Percentiles rank a stretch among this genome's conserved stretches.
Conservation (phyloP, 1,284 basidiomycete species). For the Sphaerobolus stellatus region DNA sequence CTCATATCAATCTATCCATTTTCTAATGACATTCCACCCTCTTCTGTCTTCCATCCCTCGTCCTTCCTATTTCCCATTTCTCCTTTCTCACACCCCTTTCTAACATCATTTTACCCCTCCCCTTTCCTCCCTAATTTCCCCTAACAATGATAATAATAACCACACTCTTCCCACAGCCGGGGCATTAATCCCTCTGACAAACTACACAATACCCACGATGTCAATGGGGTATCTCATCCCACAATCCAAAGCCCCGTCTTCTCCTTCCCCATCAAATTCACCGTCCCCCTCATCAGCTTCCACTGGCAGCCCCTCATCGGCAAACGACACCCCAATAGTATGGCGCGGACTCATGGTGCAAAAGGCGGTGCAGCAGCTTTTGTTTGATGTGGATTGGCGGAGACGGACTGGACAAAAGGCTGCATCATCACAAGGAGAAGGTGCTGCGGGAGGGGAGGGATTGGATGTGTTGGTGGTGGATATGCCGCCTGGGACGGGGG, state of each 20-base stretch:
- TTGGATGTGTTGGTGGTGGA: constrained; percentile 92
- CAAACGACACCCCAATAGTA: constrained; percentile 79
- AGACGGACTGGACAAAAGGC: constrained; percentile 11
- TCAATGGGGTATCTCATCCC: constrained; percentile 91
- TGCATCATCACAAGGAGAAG: constrained; percentile 26
- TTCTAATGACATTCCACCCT: too few relatives aligned
- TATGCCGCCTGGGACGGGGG: constrained; percentile 97
- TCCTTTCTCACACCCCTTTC: too few relatives aligned
- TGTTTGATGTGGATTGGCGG: constrained; percentile 95
- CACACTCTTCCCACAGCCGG: constrained; percentile 48
- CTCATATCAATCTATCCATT: too few relatives aligned
- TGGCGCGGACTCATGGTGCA: constrained; percentile 99
- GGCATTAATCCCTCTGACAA: constrained; percentile 80
- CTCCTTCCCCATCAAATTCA: too few relatives aligned
- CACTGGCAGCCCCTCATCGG: too few relatives aligned
- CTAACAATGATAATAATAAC: too few relatives aligned
- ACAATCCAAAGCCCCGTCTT: too few relatives aligned
- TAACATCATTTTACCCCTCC: too few relatives aligned
- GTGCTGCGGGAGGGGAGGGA: constrained; percentile 31
- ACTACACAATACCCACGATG: constrained; percentile 94
- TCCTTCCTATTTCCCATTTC: too few relatives aligned
- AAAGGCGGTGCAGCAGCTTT: constrained; percentile 94
- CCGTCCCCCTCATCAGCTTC: constrained; percentile 39
- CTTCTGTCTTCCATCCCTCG: too few relatives aligned
- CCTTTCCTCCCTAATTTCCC: too few relatives aligned